Percentiles rank a stretch among this genome's conserved stretches.
These are phyloP conservation scores for Cladosporium austrohemisphaericum DNA, from an alignment of 2,329 filamentous ascomycete species.

Conservation along the genomic window DNA sequence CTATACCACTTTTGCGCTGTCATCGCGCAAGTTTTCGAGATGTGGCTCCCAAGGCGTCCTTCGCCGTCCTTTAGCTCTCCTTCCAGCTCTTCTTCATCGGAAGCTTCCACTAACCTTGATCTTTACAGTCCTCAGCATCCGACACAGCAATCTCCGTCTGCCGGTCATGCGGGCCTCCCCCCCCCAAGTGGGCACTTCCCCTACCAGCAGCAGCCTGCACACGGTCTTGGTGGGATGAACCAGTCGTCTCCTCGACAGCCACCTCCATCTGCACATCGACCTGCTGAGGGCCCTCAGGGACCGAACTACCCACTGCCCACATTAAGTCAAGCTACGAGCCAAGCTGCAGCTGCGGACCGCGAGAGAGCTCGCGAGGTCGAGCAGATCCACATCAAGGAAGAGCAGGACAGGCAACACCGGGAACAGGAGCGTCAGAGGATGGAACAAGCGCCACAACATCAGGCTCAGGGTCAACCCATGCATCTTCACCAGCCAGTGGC, in stretches of 20 bases:
- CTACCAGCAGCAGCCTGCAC: slow-evolving; percentile 40
- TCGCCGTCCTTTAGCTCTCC: slow-evolving; percentile 1
- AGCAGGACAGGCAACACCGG: slow-evolving; percentile 59
- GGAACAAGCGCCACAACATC: slow-evolving; percentile 70
- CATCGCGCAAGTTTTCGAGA: slow-evolving; percentile 6
- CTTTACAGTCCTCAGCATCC: slow-evolving; percentile 29
- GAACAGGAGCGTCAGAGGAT: slow-evolving; percentile 63
- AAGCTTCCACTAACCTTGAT: slow-evolving; percentile 15
- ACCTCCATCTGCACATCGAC: slow-evolving; percentile 24
- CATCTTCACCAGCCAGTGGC: slow-evolving; percentile 94
- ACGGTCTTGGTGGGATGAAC: slow-evolving; percentile 43
- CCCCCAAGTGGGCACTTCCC: slow-evolving; percentile 38
- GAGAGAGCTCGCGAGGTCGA: slow-evolving; percentile 53
- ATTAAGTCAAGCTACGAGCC: slow-evolving; percentile 43
- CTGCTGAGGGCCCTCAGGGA: slow-evolving; percentile 36
- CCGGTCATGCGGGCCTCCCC: slow-evolving; percentile 28
- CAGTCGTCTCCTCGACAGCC: slow-evolving; percentile 42
- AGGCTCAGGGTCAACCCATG: slow-evolving; percentile 77
- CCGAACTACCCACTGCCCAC: slow-evolving; percentile 43
- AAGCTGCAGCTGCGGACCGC: slow-evolving; percentile 36
- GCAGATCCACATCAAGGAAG: slow-evolving; percentile 53
- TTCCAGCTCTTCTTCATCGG: background rate
- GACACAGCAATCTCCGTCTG: slow-evolving; percentile 32
- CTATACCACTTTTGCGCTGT: background rate
- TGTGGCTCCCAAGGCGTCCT: slow-evolving; percentile 7